Evolutionary conservation across 2,329 filamentous ascomycete species (phyloP), one percentile per base, ranked within the genome.

Genomic region (Penicillium polonicum): DNA sequence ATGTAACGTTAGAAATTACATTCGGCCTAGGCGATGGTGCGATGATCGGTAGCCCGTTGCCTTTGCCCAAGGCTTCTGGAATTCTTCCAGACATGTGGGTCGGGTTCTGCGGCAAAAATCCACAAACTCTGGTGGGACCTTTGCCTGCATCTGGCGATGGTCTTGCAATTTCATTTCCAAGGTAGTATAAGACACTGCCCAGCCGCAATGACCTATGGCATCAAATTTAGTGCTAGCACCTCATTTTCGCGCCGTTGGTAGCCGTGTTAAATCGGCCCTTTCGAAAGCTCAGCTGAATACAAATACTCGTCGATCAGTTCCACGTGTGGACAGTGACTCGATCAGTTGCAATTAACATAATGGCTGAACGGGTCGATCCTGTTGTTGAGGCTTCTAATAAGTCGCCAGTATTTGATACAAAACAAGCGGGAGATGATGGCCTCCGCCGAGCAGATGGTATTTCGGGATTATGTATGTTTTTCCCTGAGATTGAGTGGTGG

Each of bases 381-480:
- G 25, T 44, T 21, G 19, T 33, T 21, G 36, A 19, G 35, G 41
- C 48, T 25, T 44, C 55, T 21, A 46, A 64, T 8, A 70, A 69
- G 52, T 52, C 55, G 15, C 42, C 64, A 8, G 33, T 62, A 36
- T 46, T 64, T n/a, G 62, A 68, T 52, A 53, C 62, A 5, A 72
- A 68, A 48, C 55, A 61, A 12, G 27, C 63, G 5, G 49, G 42
- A n/a, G 67, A 68, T 8, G 63, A 68, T 33, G 68, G 54, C 9
- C 67, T 66, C 6, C 64, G 63, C 12, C 65, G 68, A 17, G 66
- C 69, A 0, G 72, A 73, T 60, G 71, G 71, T 7, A 69, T 74
- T 23, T 67, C 72, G 10, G 67, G 69, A 25, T 46, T 74, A 8
- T 74, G 72, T 74, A 68, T 58, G 70, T 65, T 48, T 48, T 12